A percentile compares a stretch with the other conserved stretches of the same genome.
These are phyloP conservation scores for Apiospora sp. DNA, from an alignment of 2,329 filamentous ascomycete species.

Conservation along the genomic window DNA sequence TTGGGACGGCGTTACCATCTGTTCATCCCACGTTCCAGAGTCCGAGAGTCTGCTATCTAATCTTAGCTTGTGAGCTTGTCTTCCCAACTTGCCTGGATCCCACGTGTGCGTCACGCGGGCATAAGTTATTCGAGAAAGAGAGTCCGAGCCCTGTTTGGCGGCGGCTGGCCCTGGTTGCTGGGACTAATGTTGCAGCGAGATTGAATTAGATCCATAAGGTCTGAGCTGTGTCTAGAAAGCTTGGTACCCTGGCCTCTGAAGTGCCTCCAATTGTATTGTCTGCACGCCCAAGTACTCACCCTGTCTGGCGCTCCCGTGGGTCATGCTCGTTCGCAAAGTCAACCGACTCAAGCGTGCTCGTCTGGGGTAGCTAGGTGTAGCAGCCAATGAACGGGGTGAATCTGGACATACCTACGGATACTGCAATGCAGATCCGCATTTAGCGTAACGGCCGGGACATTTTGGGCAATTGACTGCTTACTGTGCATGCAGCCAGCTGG, in stretches of 20 bases:
- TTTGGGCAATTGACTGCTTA: constrained; percentile 1
- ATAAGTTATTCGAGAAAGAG: not conserved
- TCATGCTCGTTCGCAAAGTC: not conserved
- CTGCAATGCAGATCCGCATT: not conserved
- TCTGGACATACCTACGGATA: not conserved
- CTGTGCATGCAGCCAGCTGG: not conserved
- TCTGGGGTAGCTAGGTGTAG: not conserved
- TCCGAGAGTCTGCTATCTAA: not conserved
- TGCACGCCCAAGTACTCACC: not conserved
- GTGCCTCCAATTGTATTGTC: no score
- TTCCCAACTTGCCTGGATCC: not conserved
- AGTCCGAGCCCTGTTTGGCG: not conserved
- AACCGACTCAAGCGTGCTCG: not conserved
- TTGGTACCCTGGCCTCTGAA: not conserved
- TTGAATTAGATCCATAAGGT: not conserved
- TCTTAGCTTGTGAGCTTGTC: not conserved
- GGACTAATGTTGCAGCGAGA: constrained; percentile 1
- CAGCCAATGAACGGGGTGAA: not conserved
- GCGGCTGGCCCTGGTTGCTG: not conserved
- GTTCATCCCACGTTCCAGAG: no score
- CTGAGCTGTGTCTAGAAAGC: not conserved
- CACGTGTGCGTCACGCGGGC: not conserved
- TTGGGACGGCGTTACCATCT: not conserved
- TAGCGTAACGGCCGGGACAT: not conserved
- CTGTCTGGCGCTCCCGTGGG: not conserved